Percentiles rank a stretch among this genome's conserved stretches.
These are phyloP conservation scores for Xylaria sp. DNA, from an alignment of 2,329 filamentous ascomycete species.

Conservation along the genomic window DNA sequence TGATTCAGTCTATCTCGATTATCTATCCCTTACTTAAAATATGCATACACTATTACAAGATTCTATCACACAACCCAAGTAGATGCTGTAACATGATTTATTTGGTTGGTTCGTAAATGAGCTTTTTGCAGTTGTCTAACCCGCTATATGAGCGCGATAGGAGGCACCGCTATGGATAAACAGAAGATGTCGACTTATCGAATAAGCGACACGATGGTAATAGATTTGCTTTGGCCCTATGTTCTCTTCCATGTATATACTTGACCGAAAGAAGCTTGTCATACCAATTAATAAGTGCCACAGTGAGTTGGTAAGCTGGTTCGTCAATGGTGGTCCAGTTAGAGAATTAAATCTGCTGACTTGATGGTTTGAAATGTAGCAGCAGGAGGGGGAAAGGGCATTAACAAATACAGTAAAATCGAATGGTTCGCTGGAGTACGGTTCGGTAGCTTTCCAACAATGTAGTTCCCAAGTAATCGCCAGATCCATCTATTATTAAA, in stretches of 20 bases:
- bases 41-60: neutral
- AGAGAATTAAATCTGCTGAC: conserved; percentile 12
- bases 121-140: conserved; percentile 7
- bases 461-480: conserved; percentile 14
- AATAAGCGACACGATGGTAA: conserved; percentile 6
- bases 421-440: conserved; percentile 4
- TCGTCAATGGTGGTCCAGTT: conserved; percentile 21
- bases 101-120: conserved; percentile 4
- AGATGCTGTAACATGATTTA: conserved; percentile 6
- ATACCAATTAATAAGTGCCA: conserved; percentile 2
- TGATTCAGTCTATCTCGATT: neutral
- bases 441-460: conserved; percentile 19
- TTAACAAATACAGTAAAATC: conserved; percentile 29
- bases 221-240: conserved; percentile 20
- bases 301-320: conserved; percentile 6
- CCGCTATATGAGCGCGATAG: neutral
- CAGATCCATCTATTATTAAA: conserved; percentile 32
- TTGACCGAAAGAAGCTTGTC: conserved; percentile 9
- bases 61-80: neutral
- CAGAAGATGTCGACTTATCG: conserved; percentile 6
- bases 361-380: conserved; percentile 14
- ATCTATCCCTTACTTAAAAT: neutral
- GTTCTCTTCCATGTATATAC: conserved; percentile 21
- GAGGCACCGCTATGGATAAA: conserved; percentile 8
- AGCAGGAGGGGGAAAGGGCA: conserved; percentile 17